Evolutionary conservation across 345 rosid species (phyloP).

Genomic region (Lenwebbia sp.): DNA sequence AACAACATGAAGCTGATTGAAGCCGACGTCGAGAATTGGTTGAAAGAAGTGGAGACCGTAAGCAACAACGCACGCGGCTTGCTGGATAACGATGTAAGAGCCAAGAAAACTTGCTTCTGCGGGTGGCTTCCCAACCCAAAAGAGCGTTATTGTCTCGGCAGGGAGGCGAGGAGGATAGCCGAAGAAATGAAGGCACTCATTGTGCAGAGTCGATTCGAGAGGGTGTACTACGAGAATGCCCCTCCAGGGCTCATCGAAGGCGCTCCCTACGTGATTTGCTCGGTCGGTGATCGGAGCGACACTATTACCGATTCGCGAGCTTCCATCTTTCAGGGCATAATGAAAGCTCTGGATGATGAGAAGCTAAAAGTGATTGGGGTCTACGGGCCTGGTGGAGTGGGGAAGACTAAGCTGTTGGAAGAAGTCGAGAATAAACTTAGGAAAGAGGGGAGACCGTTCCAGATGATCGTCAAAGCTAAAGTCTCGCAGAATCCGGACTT

Average conservation of each 20-base stretch:
- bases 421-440: background rate
- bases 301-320: background rate
- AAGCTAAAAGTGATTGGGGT: background rate
- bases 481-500: background rate
- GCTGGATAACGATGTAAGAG: background rate
- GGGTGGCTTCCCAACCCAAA: background rate
- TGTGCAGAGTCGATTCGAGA: too few relatives aligned
- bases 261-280: too few relatives aligned
- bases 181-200: background rate
- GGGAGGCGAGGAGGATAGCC: rapidly evolving
- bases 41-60: too few relatives aligned
- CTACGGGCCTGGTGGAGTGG: background rate
- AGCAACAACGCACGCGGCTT: too few relatives aligned
- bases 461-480: background rate
- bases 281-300: too few relatives aligned
- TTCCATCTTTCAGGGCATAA: background rate
- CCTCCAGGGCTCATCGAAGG: background rate
- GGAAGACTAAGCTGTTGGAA: background rate
- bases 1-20: background rate
- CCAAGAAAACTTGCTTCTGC: background rate
- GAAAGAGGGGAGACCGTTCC: too few relatives aligned
- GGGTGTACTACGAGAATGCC: too few relatives aligned
- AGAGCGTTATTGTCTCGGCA: rapidly evolving
- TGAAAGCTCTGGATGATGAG: background rate
- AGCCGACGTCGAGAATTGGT: too few relatives aligned